phyloP scores from a whole-genome alignment of 305 asterid genomes.

The Solanum hybrid region DNA sequence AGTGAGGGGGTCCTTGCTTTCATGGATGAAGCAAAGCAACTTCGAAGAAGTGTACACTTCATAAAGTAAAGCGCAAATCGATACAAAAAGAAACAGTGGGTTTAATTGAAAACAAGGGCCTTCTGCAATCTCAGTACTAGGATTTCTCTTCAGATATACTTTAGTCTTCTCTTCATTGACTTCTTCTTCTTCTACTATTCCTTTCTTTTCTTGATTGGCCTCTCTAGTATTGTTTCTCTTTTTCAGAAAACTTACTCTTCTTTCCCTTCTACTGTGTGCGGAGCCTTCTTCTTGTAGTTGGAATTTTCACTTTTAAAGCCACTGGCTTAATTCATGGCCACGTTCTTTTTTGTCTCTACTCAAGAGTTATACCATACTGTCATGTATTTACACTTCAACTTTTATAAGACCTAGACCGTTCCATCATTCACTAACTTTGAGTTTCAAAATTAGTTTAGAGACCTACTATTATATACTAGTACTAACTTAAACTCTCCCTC shows the following conservation, averaged over 20 bases:
- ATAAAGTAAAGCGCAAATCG: not conserved
- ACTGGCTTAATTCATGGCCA: not conserved
- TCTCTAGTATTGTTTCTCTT: not conserved
- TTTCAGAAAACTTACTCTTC: not conserved
- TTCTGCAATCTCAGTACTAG: not conserved
- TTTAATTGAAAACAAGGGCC: not conserved
- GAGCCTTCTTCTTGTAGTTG: not conserved
- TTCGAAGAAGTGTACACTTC: not conserved
- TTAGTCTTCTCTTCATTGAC: not conserved
- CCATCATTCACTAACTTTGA: not conserved
- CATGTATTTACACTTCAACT: not conserved
- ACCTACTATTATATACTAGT: not conserved
- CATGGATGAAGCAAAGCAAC: not conserved
- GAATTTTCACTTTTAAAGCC: not conserved
- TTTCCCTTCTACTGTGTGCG: not conserved
- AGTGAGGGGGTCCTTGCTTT: not conserved
- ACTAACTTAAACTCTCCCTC: not conserved
- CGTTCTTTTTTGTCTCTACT: not conserved
- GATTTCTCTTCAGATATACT: not conserved
- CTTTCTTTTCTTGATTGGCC: not conserved
- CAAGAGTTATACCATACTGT: not conserved
- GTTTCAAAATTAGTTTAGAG: not conserved
- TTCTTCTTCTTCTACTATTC: not conserved
- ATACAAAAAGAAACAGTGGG: not conserved
- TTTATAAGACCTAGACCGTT: not conserved